Evolutionary conservation across 768 basidiomycete species (phyloP), one percentile per base, ranked within the genome.

Genomic region (Auriscalpium orientale): DNA sequence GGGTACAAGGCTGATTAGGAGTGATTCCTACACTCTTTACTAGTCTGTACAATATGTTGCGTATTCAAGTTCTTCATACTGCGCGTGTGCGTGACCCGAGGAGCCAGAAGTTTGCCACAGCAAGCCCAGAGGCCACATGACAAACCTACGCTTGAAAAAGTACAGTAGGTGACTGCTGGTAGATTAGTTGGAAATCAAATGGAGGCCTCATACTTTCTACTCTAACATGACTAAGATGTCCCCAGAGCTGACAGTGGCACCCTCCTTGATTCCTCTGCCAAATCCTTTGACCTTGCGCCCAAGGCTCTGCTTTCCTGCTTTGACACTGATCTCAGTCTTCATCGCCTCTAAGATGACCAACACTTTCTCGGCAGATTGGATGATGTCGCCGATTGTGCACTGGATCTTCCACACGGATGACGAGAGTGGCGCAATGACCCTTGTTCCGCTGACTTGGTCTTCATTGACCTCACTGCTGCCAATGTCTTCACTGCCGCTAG

Each of bases 301-400:
- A 1, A 81, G 63, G 51, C 75, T 74, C 9, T 68, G 69, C 16
- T 76, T 72, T 0, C 78, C 75, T 0, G 79, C 77, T 50, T 65
- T 65, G 15, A 85, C 63, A 13, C 74, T 70, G 46, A 85, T 76
- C 61, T 83, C 81, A 0, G 79, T 82, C 67, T 87, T 85, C 84
- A 85, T 85, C 1, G 84, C 81, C 65, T 84, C 81, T 12, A 85
- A 71, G 18, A 82, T 72, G 35, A 80, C 49, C 38, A 84, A 62
- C 3, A 78, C 71, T 4, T 77, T 69, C 12, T 76, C 73, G 2
- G 70, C 68, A 0, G 76, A 69, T 4, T 64, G 49, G 45, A 84
- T 71, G 0, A 65, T 59, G 52, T 81, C 74, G 12, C 78, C 79
- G 5, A 71, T 64, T 0, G 64, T 61, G 45, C 75, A 74, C 13